phyloP scores from a whole-genome alignment of 768 basidiomycete genomes.

The Lanmaoa rubissima region DNA sequence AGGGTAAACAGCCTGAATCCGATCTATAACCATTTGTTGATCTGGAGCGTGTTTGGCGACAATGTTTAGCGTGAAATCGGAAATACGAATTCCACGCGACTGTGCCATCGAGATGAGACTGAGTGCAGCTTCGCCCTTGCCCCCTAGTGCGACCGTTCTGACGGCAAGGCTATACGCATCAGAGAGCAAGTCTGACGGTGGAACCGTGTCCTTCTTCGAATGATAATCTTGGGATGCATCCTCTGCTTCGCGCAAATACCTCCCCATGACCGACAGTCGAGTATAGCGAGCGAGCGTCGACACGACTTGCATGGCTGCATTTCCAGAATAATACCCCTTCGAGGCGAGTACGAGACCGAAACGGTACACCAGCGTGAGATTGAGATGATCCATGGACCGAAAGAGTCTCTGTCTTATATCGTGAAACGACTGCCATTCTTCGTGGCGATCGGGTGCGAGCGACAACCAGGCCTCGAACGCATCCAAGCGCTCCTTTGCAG shows the following conservation, averaged over 20 bases:
- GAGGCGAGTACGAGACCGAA: conserved; percentile 45
- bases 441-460: conserved; percentile 37
- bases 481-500: conserved; percentile 17
- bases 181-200: conserved; percentile 11
- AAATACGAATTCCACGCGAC: conserved; percentile 30
- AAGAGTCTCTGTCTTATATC: conserved; percentile 36
- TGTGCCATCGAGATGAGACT: conserved; percentile 40
- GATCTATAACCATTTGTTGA: conserved; percentile 1
- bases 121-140: conserved; percentile 43
- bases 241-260: conserved; percentile 39
- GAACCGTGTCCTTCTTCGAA: not conserved
- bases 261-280: conserved; percentile 28
- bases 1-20: conserved; percentile 14
- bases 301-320: conserved; percentile 27
- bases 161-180: conserved; percentile 40
- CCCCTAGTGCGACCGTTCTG: conserved; percentile 38
- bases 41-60: conserved; percentile 28
- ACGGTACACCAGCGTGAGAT: conserved; percentile 38
- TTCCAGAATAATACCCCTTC: conserved; percentile 42
- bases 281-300: conserved; percentile 46
- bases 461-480: conserved; percentile 43
- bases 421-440: conserved; percentile 19
- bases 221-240: conserved; percentile 13
- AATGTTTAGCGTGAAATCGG: conserved; percentile 36
- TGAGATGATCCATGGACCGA: conserved; percentile 24